Conservation (phyloP, 805 yeast species). For the Kluyveromyces aestuarii region DNA sequence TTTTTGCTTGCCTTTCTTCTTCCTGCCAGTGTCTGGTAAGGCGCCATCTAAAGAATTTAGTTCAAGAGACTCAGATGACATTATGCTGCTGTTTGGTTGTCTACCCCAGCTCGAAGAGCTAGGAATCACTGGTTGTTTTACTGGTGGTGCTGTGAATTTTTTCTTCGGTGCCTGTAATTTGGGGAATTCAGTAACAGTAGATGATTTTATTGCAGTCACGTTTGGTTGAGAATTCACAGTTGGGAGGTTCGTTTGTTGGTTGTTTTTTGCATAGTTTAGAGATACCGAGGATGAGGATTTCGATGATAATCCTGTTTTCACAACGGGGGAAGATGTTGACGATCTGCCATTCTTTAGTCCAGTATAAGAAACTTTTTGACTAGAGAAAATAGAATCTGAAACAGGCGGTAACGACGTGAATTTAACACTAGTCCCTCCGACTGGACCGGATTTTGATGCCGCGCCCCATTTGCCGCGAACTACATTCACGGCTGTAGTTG, state of each 20-base stretch:
- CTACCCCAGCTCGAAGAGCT: slow-evolving; percentile 32
- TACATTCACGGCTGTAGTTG: slow-evolving; percentile 9
- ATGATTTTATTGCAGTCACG: slow-evolving; percentile 2
- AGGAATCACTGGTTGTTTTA: slow-evolving; percentile 35
- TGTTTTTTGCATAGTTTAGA: slow-evolving; percentile 1
- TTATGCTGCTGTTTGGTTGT: neutral
- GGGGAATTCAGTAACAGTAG: neutral
- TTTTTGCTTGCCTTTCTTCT: slow-evolving; percentile 41
- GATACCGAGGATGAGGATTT: slow-evolving; percentile 1
- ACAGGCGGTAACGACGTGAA: slow-evolving; percentile 2
- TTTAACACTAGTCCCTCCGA: neutral
- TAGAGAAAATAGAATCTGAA: slow-evolving; percentile 1
- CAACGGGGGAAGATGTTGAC: neutral
- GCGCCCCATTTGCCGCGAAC: slow-evolving; percentile 28
- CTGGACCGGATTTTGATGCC: slow-evolving; percentile 27
- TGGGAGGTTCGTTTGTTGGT: neutral
- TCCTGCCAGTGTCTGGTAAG: slow-evolving; percentile 19
- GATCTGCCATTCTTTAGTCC: neutral
- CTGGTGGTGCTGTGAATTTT: slow-evolving; percentile 44
- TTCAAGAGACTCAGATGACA: slow-evolving; percentile 5
- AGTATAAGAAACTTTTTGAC: neutral
- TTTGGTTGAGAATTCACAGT: neutral
- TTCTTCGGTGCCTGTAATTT: slow-evolving; percentile 3
- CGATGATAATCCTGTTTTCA: neutral
- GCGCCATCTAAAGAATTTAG: slow-evolving; percentile 15